phyloP scores from a whole-genome alignment of 73 alveolate species.

The Paramecium primaurelia region DNA sequence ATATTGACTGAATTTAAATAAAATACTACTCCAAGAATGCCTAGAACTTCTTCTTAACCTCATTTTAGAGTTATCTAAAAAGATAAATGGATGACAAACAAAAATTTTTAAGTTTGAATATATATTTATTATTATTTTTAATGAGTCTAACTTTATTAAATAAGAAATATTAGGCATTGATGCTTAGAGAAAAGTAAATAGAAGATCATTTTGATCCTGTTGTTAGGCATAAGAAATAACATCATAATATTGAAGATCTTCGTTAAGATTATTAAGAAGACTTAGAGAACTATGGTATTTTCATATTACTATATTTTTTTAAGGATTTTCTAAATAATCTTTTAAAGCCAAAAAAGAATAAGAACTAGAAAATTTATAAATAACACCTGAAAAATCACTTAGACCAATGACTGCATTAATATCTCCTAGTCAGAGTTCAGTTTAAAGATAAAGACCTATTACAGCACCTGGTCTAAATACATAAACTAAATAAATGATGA shows the following conservation, averaged over 20 bases:
- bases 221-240: background rate
- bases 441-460: background rate
- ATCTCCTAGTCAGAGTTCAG: background rate
- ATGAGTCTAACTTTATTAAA: constrained; percentile 5
- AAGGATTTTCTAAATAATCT: constrained; percentile 19
- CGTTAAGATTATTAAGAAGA: constrained; percentile 45
- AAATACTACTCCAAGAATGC: background rate
- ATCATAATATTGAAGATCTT: constrained; percentile 14
- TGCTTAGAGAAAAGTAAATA: background rate
- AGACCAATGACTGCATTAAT: constrained; percentile 32
- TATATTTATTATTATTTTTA: background rate
- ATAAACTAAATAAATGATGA: background rate
- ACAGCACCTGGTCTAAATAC: constrained; percentile 23
- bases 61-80: background rate
- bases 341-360: background rate
- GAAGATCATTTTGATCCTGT: constrained; percentile 42
- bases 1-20: background rate
- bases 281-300: constrained; percentile 41
- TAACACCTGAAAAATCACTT: background rate
- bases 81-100: background rate
- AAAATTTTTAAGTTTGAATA: constrained; percentile 11
- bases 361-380: background rate
- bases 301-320: background rate
- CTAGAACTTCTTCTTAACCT: background rate
- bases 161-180: constrained; percentile 2